These are phyloP conservation scores for Cylindrotheca closterium DNA, from an alignment of 108 stramenopile genomes.

Conservation along the genomic window DNA sequence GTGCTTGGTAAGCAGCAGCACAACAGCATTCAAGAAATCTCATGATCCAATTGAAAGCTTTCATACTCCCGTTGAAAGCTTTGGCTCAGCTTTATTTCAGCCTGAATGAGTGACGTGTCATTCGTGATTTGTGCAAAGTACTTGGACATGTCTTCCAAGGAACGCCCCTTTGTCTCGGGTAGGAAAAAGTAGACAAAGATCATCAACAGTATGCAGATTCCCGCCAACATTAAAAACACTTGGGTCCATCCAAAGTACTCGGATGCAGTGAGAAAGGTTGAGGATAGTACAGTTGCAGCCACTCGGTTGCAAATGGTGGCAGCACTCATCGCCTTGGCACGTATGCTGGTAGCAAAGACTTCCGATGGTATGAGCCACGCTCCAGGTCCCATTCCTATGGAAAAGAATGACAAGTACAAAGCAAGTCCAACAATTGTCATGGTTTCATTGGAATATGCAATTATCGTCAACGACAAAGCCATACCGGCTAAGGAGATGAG, in stretches of 20 bases:
- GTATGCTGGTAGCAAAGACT: slow-evolving; percentile 72
- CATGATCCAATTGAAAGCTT: no score
- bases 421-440: no score
- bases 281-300: slow-evolving; percentile 68
- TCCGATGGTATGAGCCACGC: slow-evolving; percentile 90
- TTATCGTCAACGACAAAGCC: neutral
- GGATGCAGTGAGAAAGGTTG: slow-evolving; percentile 82
- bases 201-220: slow-evolving; percentile 33
- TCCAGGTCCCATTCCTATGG: slow-evolving; percentile 79
- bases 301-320: slow-evolving; percentile 81
- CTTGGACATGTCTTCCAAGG: slow-evolving; percentile 76
- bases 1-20: no score
- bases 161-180: slow-evolving; percentile 85
- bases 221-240: slow-evolving; percentile 53
- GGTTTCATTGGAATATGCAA: no score
- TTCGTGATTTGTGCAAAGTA: slow-evolving; percentile 83
- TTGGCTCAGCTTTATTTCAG: slow-evolving; percentile 49
- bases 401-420: slow-evolving; percentile 78
- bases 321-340: slow-evolving; percentile 60
- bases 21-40: no score
- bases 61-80: no score
- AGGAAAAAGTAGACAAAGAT: slow-evolving; percentile 49
- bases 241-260: slow-evolving; percentile 58
- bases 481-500: slow-evolving; percentile 58
- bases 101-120: slow-evolving; percentile 67